Conservation (phyloP, 768 basidiomycete genomes). For the Boletus rex-veris region DNA sequence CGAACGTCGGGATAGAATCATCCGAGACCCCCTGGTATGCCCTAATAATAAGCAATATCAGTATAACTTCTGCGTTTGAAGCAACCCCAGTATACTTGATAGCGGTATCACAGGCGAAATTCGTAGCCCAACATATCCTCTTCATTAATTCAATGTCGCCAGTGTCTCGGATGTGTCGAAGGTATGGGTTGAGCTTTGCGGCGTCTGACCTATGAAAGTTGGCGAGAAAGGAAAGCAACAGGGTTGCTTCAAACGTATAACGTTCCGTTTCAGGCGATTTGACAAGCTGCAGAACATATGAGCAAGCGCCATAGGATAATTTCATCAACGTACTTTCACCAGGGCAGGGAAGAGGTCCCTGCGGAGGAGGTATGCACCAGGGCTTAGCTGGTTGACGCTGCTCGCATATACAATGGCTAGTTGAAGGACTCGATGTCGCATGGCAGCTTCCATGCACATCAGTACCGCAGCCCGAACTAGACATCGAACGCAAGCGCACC, state of each 20-base stretch:
- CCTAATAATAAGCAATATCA: constrained; percentile 30
- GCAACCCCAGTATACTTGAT: constrained; percentile 40
- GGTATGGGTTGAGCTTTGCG: constrained; percentile 63
- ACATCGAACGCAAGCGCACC: constrained; percentile 12
- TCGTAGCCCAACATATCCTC: constrained; percentile 55
- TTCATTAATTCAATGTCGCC: constrained; percentile 50
- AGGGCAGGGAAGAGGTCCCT: constrained; percentile 58
- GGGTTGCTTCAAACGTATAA: constrained; percentile 55
- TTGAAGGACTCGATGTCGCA: constrained; percentile 54
- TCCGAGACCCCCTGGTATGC: constrained; percentile 54
- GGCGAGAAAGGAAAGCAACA: constrained; percentile 60
- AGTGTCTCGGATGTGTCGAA: constrained; percentile 48
- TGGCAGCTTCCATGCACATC: constrained; percentile 33
- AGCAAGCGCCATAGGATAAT: no score
- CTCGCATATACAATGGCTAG: constrained; percentile 57
- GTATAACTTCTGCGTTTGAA: neutral
- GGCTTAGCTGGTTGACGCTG: constrained; percentile 59
- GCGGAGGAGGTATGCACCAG: constrained; percentile 68
- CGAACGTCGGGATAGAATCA: constrained; percentile 49
- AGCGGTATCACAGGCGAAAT: constrained; percentile 47
- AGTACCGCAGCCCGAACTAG: neutral
- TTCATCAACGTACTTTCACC: constrained; percentile 37
- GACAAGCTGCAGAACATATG: constrained; percentile 41
- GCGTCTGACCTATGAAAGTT: constrained; percentile 75
- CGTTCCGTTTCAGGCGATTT: constrained; percentile 51